Evolutionary conservation across 225 moss, liverwort and hornwort species (phyloP).

Genomic region (Bryoerythrophyllum caledonicum): DNA sequence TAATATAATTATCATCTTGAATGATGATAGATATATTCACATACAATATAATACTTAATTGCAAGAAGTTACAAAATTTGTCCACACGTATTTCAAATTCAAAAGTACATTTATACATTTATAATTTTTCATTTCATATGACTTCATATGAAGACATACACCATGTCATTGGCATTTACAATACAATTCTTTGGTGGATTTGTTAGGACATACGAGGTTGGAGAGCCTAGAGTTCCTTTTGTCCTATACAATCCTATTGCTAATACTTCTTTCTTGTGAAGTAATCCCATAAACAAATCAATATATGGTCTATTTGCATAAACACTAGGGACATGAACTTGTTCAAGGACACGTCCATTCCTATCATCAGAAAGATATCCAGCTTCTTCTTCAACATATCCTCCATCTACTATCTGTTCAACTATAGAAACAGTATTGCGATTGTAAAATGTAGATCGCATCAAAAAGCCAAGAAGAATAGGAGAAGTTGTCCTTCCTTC

Average conservation of each 20-base stretch:
- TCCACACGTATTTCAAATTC: not conserved
- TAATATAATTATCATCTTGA: not conserved
- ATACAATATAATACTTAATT: not conserved
- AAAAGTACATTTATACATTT: not conserved
- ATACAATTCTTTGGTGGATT: constrained; percentile 77
- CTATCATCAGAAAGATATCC: constrained; percentile 30
- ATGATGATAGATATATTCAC: no score
- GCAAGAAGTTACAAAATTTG: accelerated
- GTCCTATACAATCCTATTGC: constrained; percentile 75
- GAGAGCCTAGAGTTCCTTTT: constrained; percentile 73
- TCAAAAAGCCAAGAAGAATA: constrained; percentile 70
- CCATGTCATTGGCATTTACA: constrained; percentile 70
- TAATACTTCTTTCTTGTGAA: constrained; percentile 53
- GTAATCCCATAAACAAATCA: constrained; percentile 69
- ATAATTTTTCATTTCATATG: not conserved
- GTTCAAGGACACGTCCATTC: constrained; percentile 55
- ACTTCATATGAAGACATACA: constrained; percentile 42
- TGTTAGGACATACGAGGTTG: constrained; percentile 79
- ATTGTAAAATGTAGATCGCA: constrained; percentile 83
- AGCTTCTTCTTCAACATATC: constrained; percentile 38
- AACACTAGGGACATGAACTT: constrained; percentile 48
- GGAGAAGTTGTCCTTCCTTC: constrained; percentile 73
- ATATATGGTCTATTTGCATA: constrained; percentile 65
- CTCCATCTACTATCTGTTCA: constrained; percentile 76
- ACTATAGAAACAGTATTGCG: constrained; percentile 80